Conservation (phyloP, 805 yeast genomes). For the Wickerhamiella azymoides region DNA sequence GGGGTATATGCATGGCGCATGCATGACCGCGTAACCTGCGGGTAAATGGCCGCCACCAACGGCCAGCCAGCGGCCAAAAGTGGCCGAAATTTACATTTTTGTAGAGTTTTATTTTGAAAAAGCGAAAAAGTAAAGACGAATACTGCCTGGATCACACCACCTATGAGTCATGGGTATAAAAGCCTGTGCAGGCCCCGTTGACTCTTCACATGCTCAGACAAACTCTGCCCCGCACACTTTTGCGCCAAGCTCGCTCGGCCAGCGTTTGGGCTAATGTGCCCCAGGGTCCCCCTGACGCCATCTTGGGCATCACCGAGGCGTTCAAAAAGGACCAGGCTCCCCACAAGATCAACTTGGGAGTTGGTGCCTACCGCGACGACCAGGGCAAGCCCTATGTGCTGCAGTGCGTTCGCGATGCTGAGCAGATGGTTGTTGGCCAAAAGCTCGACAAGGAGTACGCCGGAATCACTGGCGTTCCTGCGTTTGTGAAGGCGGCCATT, state of each 20-base stretch:
- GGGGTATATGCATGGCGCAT: neutral
- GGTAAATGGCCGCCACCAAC: too few species aligned
- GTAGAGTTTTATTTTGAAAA: neutral
- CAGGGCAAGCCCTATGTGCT: conserved; percentile 79
- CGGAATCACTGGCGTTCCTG: conserved; percentile 67
- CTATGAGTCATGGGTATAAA: neutral
- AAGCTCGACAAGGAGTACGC: conserved; percentile 71
- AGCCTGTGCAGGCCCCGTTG: neutral
- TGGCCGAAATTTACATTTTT: too few species aligned
- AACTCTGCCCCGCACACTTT: neutral
- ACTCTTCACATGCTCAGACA: neutral
- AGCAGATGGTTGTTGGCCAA: conserved; percentile 33
- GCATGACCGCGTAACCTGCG: neutral
- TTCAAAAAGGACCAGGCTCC: conserved; percentile 48
- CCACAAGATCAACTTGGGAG: conserved; percentile 47
- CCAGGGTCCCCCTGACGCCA: conserved; percentile 75
- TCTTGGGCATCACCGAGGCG: conserved; percentile 57
- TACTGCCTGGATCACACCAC: neutral
- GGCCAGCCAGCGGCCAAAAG: too few species aligned
- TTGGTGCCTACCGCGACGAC: conserved; percentile 86
- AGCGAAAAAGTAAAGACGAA: neutral
- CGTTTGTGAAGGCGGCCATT: conserved; percentile 53
- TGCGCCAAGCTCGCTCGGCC: conserved; percentile 10
- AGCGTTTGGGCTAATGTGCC: conserved; percentile 31
- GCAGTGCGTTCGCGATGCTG: conserved; percentile 61